These are phyloP conservation scores for Ustilago lituana DNA, from an alignment of 1,284 basidiomycete genomes.

Conservation along the genomic window DNA sequence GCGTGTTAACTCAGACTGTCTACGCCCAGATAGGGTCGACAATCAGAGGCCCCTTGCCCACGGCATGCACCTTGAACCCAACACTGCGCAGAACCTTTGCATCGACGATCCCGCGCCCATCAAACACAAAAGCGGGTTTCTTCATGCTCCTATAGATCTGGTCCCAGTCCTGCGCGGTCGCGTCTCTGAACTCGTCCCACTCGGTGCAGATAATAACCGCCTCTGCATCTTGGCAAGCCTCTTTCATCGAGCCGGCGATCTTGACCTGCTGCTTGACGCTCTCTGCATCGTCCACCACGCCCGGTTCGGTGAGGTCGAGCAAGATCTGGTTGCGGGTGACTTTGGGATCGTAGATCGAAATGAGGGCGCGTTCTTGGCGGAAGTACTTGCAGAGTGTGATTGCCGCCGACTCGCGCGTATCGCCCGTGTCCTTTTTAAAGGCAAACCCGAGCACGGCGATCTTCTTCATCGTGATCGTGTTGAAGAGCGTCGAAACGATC, in stretches of 20 bases:
- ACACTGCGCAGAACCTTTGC: conserved; percentile 81
- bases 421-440: conserved; percentile 67
- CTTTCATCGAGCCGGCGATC: conserved; percentile 79
- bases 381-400: conserved; percentile 95
- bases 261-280: conserved; percentile 86
- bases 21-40: conserved; percentile 64
- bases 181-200: conserved; percentile 82
- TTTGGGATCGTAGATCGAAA: conserved; percentile 93
- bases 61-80: conserved; percentile 83
- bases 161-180: conserved; percentile 84
- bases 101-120: conserved; percentile 87
- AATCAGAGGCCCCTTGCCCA: conserved; percentile 67
- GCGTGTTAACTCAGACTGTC: neutral
- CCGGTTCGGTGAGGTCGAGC: conserved; percentile 71
- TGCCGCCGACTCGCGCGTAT: conserved; percentile 87
- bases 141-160: conserved; percentile 86
- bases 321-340: conserved; percentile 71
- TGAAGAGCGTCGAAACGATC: conserved; percentile 81
- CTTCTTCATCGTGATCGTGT: conserved; percentile 94
- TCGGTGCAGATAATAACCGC: conserved; percentile 80
- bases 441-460: conserved; percentile 92
- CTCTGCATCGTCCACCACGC: conserved; percentile 71
- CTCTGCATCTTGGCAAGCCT: conserved; percentile 88
- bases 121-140: conserved; percentile 82
- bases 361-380: conserved; percentile 83